Conservation (phyloP, 2,329 filamentous ascomycete genomes). For the Ascochyta koolunga region DNA sequence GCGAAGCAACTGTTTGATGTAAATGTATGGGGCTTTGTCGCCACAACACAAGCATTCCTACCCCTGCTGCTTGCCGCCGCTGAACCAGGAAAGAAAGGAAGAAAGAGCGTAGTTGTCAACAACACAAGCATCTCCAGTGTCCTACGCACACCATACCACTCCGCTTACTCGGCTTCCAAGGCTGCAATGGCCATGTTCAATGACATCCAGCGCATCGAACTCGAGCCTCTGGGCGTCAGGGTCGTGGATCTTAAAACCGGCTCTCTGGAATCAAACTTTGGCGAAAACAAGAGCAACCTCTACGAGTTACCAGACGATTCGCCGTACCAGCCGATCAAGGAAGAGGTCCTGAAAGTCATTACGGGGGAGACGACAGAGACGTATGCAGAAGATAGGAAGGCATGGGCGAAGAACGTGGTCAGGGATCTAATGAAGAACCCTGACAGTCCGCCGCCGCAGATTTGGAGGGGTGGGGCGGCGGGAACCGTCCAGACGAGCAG, state of each 20-base stretch:
- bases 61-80: slow-evolving; percentile 22
- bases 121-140: slow-evolving; percentile 16
- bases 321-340: slow-evolving; percentile 14
- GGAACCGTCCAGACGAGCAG: slow-evolving; percentile 7
- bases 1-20: slow-evolving; percentile 27
- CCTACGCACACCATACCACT: slow-evolving; percentile 14
- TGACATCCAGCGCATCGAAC: slow-evolving; percentile 29
- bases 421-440: slow-evolving; percentile 16
- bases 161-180: slow-evolving; percentile 46
- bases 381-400: slow-evolving; percentile 14
- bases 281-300: slow-evolving; percentile 9
- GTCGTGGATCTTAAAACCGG: slow-evolving; percentile 31
- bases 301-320: slow-evolving; percentile 9
- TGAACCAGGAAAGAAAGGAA: slow-evolving; percentile 2
- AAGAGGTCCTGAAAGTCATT: slow-evolving; percentile 12
- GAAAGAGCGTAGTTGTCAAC: slow-evolving; percentile 13
- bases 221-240: slow-evolving; percentile 29
- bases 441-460: slow-evolving; percentile 11
- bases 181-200: slow-evolving; percentile 43
- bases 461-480: slow-evolving; percentile 17
- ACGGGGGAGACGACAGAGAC: slow-evolving; percentile 10
- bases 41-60: slow-evolving; percentile 48
- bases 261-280: slow-evolving; percentile 18
- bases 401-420: slow-evolving; percentile 18
- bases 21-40: slow-evolving; percentile 51